Evolutionary conservation across 306 rosid genomes (phyloP).

Genomic region (Acacia melanoxylon): DNA sequence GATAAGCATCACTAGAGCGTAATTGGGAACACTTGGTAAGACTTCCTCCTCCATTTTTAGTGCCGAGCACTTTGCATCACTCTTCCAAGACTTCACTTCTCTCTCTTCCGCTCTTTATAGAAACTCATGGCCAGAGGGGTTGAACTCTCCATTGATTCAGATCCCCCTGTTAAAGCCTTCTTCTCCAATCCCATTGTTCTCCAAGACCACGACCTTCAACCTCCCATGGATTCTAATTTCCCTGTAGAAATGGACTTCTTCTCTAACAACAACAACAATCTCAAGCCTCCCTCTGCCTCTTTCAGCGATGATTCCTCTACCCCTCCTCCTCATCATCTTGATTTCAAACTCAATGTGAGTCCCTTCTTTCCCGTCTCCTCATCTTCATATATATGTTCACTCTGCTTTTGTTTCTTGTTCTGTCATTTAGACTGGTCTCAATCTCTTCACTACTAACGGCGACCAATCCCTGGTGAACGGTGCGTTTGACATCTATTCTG

Average conservation of each 20-base stretch:
- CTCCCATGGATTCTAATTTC: slow-evolving; percentile 46
- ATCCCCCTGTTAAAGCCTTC: slow-evolving; percentile 54
- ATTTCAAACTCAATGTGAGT: slow-evolving; percentile 63
- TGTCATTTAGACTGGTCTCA: slow-evolving; percentile 57
- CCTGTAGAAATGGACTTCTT: slow-evolving; percentile 71
- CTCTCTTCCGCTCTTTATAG: slow-evolving; percentile 9
- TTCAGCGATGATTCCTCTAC: not conserved
- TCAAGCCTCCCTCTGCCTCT: slow-evolving; percentile 5
- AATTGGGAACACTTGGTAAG: slow-evolving; percentile 27
- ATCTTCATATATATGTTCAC: not conserved
- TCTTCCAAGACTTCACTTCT: slow-evolving; percentile 41
- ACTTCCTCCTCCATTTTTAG: slow-evolving; percentile 62
- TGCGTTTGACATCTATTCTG: slow-evolving; percentile 22
- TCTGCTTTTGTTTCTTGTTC: not conserved
- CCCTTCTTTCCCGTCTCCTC: not conserved
- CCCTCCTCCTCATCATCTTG: slow-evolving; percentile 25
- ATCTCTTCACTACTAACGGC: slow-evolving; percentile 63
- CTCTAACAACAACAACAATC: slow-evolving; percentile 23
- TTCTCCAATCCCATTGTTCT: slow-evolving; percentile 56
- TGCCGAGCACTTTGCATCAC: slow-evolving; percentile 77
- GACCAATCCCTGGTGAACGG: slow-evolving; percentile 67
- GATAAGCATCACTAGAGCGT: not conserved
- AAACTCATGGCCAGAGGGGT: slow-evolving; percentile 65
- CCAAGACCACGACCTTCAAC: slow-evolving; percentile 31
- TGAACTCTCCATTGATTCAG: slow-evolving; percentile 90